phyloP scores from a whole-genome alignment of 1,139 yeast species.

The Nadsonia starkeyi-henricii region DNA sequence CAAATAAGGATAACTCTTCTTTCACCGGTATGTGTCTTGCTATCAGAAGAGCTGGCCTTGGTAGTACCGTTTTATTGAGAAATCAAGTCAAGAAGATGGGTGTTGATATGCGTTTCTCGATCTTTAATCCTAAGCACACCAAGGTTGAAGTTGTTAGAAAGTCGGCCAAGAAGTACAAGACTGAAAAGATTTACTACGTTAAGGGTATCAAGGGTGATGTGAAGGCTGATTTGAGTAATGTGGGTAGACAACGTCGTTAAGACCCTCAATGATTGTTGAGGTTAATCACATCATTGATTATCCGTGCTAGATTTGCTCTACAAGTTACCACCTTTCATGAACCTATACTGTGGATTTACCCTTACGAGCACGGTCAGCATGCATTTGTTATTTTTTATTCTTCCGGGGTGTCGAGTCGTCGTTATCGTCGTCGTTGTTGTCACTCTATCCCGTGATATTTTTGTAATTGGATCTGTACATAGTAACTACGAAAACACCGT shows the following conservation, averaged over 20 bases:
- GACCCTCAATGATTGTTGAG: not conserved
- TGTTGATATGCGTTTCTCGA: constrained; percentile 65
- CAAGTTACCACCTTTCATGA: not conserved
- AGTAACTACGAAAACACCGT: too few relatives aligned
- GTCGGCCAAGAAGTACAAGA: constrained; percentile 52
- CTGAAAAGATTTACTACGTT: constrained; percentile 79
- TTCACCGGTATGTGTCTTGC: constrained; percentile 69
- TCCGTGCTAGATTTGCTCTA: too few relatives aligned
- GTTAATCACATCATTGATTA: too few relatives aligned
- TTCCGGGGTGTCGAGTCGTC: too few relatives aligned
- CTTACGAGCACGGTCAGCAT: too few relatives aligned
- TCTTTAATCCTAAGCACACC: constrained; percentile 63
- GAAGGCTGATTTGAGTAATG: constrained; percentile 29
- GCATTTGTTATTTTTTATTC: too few relatives aligned
- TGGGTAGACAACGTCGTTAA: constrained; percentile 15
- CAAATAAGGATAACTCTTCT: constrained; percentile 53
- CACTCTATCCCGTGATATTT: too few relatives aligned
- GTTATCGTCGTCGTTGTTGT: too few relatives aligned
- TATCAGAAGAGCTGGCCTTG: constrained; percentile 54
- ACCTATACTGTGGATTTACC: not conserved
- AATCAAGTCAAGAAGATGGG: constrained; percentile 68
- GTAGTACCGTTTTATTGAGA: constrained; percentile 61
- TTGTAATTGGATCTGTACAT: too few relatives aligned
- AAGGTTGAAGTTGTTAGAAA: constrained; percentile 63
- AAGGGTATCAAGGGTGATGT: constrained; percentile 61